Base-by-base conservation (phyloP, 495 filamentous ascomycete species). In the Lasiosphaeria hispida region DNA sequence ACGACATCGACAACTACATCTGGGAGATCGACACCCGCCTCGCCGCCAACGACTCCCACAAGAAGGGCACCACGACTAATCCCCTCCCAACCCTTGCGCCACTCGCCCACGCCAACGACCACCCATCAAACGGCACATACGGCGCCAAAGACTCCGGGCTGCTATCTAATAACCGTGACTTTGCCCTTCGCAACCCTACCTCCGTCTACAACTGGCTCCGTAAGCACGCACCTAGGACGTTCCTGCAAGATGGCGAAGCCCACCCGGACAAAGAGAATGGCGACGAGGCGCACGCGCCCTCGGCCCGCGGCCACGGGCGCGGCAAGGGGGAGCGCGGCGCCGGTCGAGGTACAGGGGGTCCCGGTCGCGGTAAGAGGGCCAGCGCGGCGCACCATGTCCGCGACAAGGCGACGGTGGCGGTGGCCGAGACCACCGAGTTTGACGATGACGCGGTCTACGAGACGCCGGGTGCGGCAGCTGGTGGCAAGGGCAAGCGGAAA, bases 141-240 rank as follows among this genome's bases (percentile, higher is more conserved):
- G 15, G 14, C 48, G 53, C 40, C 74, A 58, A 74, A 75, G 13
- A 74, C 73, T 15, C 67, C 61, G 14, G 42, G 43, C 64, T 73
- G 13, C 64, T 42, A 73, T 67, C 39, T 69, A 66, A 36, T 67
- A 50, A 73, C 69, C 50, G 80, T 68, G 88, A 92, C 52, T 79
- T 84, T 39, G 77, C 82, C 14, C 72, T 91, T 4, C 83, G 84
- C 33, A 97, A 96, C 64, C 90, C 89, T 0, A 85, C 89, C 38
- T 91, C 87, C 23, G 90, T 95, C 1, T 90, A 92, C 75, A 94
- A 93, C 70, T 97, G 92, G 92, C 76, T 97, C 18, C 83, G 89
- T 36, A 84, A 85, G 56, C 83, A 95, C 65, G 88, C 91, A 55
- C 91, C 91, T 0, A 84, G 91, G 56, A 87, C 87, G 17, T 94